Evolutionary conservation across 768 basidiomycete species (phyloP).

Genomic region (Auricularia sp.): DNA sequence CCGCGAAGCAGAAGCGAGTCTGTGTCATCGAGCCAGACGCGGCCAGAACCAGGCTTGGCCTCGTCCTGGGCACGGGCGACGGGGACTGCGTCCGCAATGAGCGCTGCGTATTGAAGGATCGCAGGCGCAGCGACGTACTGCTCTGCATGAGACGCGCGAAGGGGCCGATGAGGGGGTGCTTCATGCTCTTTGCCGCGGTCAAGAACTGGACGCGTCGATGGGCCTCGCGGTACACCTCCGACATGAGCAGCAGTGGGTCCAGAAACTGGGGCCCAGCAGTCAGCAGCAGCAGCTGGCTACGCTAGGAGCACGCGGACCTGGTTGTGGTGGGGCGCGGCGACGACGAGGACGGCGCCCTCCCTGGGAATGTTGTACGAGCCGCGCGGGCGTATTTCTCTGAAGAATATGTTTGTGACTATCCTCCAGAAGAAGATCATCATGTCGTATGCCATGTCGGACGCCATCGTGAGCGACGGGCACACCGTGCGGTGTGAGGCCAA

Average conservation of each 20-base stretch:
- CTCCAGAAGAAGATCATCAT: conserved; percentile 77
- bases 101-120: not conserved
- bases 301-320: conserved; percentile 41
- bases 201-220: conserved; percentile 75
- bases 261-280: conserved; percentile 55
- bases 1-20: conserved; percentile 81
- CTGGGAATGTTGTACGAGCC: conserved; percentile 91
- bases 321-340: conserved; percentile 86
- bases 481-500: not conserved
- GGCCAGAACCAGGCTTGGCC: conserved; percentile 65
- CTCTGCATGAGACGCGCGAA: conserved; percentile 77
- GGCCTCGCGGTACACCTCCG: conserved; percentile 80
- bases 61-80: conserved; percentile 86
- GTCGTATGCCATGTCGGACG: conserved; percentile 44
- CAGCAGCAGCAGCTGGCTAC: not conserved
- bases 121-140: conserved; percentile 44
- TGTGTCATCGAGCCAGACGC: conserved; percentile 54
- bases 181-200: conserved; percentile 82
- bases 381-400: conserved; percentile 87
- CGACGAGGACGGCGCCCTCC: conserved; percentile 86
- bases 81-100: conserved; percentile 49
- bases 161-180: conserved; percentile 66
- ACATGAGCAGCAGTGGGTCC: conserved; percentile 74
- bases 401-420: conserved; percentile 73
- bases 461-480: not conserved